A percentile compares a stretch with the other conserved stretches of the same genome.
Conservation (phyloP, 2,329 filamentous ascomycete genomes). For the Grosmannia serpens region DNA sequence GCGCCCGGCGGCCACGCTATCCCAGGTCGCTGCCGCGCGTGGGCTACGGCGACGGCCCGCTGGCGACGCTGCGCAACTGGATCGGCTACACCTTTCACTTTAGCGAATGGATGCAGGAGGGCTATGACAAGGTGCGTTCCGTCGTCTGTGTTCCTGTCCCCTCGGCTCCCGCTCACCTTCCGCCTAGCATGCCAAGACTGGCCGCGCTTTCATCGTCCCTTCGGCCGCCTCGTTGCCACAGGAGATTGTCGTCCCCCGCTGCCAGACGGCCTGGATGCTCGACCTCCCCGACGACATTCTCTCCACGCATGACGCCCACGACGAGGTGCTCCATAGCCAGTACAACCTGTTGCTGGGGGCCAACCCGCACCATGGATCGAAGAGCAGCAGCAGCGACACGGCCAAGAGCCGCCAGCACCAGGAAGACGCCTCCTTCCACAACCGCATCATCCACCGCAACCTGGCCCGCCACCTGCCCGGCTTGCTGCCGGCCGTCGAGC, state of each 20-base stretch:
- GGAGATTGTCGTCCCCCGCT: slow-evolving; percentile 32
- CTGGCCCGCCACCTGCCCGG: slow-evolving; percentile 27
- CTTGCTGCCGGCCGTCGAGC: slow-evolving; percentile 28
- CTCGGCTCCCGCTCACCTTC: neutral
- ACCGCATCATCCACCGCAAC: slow-evolving; percentile 30
- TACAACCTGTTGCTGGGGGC: slow-evolving; percentile 28
- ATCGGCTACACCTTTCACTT: slow-evolving; percentile 25
- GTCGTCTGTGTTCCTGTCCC: neutral
- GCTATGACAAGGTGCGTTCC: slow-evolving; percentile 27
- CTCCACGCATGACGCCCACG: slow-evolving; percentile 30
- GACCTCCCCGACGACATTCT: slow-evolving; percentile 33
- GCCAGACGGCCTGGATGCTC: slow-evolving; percentile 33
- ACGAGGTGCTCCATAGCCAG: slow-evolving; percentile 31
- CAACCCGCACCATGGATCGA: slow-evolving; percentile 11
- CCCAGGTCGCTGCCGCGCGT: slow-evolving; percentile 27
- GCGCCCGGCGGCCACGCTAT: slow-evolving; percentile 26
- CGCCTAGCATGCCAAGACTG: slow-evolving; percentile 27
- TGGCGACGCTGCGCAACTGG: slow-evolving; percentile 28
- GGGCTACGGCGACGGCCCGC: slow-evolving; percentile 24
- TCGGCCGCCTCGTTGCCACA: slow-evolving; percentile 27
- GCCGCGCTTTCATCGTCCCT: slow-evolving; percentile 29
- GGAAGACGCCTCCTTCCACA: slow-evolving; percentile 23
- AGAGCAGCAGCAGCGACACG: neutral
- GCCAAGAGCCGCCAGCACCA: slow-evolving; percentile 9
- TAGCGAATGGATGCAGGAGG: slow-evolving; percentile 28